Evolutionary conservation across 2,329 filamentous ascomycete species (phyloP).

Genomic region (Phyllachora maydis): DNA sequence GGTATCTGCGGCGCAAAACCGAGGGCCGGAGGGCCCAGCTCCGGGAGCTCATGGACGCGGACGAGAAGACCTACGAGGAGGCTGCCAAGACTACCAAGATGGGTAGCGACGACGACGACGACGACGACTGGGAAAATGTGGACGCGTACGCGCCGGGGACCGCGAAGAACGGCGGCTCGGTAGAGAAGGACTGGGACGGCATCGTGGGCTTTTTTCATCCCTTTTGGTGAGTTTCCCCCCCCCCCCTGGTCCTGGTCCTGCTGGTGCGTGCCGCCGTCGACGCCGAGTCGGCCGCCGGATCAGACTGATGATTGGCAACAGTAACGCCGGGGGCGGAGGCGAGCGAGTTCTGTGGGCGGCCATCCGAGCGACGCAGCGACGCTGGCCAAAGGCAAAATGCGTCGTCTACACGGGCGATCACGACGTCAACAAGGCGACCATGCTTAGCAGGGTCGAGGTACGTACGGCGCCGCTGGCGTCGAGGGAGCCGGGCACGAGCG

Average conservation of each 20-base stretch:
- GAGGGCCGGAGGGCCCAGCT: slow-evolving; percentile 39
- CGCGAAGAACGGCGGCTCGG: slow-evolving; percentile 16
- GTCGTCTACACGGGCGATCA: slow-evolving; percentile 93
- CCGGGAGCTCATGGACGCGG: slow-evolving; percentile 25
- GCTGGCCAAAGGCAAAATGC: slow-evolving; percentile 76
- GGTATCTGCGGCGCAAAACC: slow-evolving; percentile 40
- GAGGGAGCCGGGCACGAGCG: slow-evolving; percentile 6
- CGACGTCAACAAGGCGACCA: slow-evolving; percentile 60
- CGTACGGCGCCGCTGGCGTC: slow-evolving; percentile 3
- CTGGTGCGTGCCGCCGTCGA: neutral
- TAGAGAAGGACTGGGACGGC: slow-evolving; percentile 50
- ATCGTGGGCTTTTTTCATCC: slow-evolving; percentile 95
- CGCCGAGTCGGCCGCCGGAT: slow-evolving; percentile 4
- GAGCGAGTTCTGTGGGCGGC: slow-evolving; percentile 95
- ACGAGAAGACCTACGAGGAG: slow-evolving; percentile 17
- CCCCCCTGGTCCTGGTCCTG: too few species aligned
- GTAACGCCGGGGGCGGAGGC: slow-evolving; percentile 88
- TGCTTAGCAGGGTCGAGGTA: slow-evolving; percentile 59
- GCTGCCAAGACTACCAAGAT: slow-evolving; percentile 13
- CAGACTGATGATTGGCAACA: slow-evolving; percentile 15
- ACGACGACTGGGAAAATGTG: slow-evolving; percentile 54
- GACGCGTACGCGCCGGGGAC: slow-evolving; percentile 20
- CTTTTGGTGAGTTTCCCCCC: slow-evolving; percentile 50
- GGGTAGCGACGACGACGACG: slow-evolving; percentile 18
- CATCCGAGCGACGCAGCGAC: slow-evolving; percentile 71